Percentiles rank a stretch among this genome's conserved stretches.
These are phyloP conservation scores for Viridothelium virens DNA, from an alignment of 495 filamentous ascomycete species.

Conservation along the genomic window DNA sequence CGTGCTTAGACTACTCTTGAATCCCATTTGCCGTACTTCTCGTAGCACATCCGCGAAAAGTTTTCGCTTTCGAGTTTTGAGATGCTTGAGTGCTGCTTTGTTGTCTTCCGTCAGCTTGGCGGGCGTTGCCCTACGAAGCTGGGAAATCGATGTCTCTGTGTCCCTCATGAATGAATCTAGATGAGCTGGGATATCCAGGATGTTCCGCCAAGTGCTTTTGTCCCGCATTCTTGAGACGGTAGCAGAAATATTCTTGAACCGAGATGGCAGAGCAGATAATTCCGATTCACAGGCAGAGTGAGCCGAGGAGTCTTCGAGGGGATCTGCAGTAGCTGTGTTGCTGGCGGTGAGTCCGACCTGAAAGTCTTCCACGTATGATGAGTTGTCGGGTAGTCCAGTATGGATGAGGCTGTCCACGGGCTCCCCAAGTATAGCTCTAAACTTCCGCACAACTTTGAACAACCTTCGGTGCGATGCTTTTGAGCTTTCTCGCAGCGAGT, in stretches of 20 bases:
- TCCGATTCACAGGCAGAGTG: neutral
- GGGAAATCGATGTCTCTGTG: conserved; percentile 57
- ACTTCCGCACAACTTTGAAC: conserved; percentile 84
- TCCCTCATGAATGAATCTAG: conserved; percentile 59
- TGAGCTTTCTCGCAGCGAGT: conserved; percentile 77
- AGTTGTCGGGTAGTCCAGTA: conserved; percentile 4
- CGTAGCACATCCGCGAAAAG: conserved; percentile 82
- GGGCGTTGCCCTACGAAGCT: conserved; percentile 75
- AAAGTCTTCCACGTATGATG: neutral
- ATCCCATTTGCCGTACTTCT: conserved; percentile 75
- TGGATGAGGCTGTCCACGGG: conserved; percentile 40
- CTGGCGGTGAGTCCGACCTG: neutral
- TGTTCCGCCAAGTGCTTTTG: conserved; percentile 39
- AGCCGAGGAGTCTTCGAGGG: neutral
- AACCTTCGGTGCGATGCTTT: conserved; percentile 84
- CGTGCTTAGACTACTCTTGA: conserved; percentile 67
- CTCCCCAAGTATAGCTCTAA: conserved; percentile 64
- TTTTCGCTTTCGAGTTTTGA: conserved; percentile 85
- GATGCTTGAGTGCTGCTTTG: conserved; percentile 68
- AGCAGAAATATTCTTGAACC: conserved; percentile 59
- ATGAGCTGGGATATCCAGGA: conserved; percentile 49
- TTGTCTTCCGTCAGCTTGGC: conserved; percentile 69
- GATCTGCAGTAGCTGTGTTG: neutral
- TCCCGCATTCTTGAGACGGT: conserved; percentile 56
- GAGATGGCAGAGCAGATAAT: conserved; percentile 43